Evolutionary conservation across 805 yeast genomes (phyloP), one percentile per base, ranked within the genome.

Genomic region (Yarrowia sp.): DNA sequence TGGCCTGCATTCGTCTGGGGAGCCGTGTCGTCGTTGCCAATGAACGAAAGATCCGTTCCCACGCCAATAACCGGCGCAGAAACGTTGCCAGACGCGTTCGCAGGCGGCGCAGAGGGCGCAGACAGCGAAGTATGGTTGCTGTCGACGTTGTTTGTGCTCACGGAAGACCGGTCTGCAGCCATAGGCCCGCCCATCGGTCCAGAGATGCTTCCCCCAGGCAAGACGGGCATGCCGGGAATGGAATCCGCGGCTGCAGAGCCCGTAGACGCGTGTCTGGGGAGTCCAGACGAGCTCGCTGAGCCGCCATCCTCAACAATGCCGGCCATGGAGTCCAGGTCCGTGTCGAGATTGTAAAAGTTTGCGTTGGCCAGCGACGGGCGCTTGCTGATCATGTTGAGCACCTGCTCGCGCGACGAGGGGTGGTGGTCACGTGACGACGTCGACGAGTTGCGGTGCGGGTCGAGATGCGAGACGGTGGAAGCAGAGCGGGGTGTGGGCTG

Each of bases 261-360:
- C 12, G 55, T 31, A 6, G 55, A 51, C 10, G 58, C 22, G 31
- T 51, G 58, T 12, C 58, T 31, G 16, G 36, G 38, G 4, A n/a
- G 21, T 8, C 25, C 55, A 16, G 24, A 24, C 6, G 55, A 21
- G 38, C 32, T 47, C 7, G 55, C 55, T 0, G 55, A 31, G 1
- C 36, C 55, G 3, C 38, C 55, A 12, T 27, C 47, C 16, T 38
- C 61, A 13, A 83, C 74, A 63, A 83, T 82, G 7, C 83, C 83
- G 33, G 76, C 72, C 81, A 83, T 81, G 65, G 82, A 81, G 53
- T 75, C 74, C 33, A 81, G 68, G 64, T 81, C 79, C 63, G 81
- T 75, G 60, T 82, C 82, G 27, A 83, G 75, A 22, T 64, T 46
- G 46, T 25, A 51, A 49, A 66, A 65, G 39, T 39, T 55, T 25